Base-by-base conservation (phyloP, 768 basidiomycete genomes). In the Podaxis pistillaris region DNA sequence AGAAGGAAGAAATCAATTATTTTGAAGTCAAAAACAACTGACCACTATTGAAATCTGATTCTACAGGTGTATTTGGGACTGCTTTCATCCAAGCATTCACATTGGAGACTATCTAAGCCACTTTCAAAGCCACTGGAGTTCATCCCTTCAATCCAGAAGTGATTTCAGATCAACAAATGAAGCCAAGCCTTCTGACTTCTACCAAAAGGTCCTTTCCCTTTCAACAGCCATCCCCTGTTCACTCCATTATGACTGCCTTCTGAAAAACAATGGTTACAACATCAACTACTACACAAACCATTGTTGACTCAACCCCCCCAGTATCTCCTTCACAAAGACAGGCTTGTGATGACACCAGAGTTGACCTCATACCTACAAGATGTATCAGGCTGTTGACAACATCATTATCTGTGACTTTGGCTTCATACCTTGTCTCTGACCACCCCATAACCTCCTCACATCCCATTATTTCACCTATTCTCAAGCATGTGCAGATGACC, bases 81-180 rank as follows among this genome's bases (percentile, higher is more conserved):
- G 79, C 79, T 4, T 74, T 78, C 60, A 9, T 67, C 1, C 26
- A 62, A 0, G 70, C 73, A 15, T 66, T 81, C 37, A 78, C 74
- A 0, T 28, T 53, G 3, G 67, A 66, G 7, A 74, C 68, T 26
- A 76, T 83, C 64, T 60, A 67, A 26, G 57, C 73, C 1, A 75
- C 79, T 12, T 82, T 82, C 64, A 26, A 64, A 33, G 71, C 69
- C 50, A 81, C 79, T 22, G 79, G 80, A 1, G 66, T 81, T 2
- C 65, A 67, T 49, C 79, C 80, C 50, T 75, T 76, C 58, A 68
- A 79, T 62, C 74, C 68, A 7, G 56, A 64, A 37, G 69, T 76
- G 4, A 67, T 82, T 12, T 69, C 75, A 4, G 49, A 52, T 7
- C 65, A 69, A 19, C 73, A 72, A 71, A 70, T 80, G 68, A 74